A percentile compares a stretch with the other conserved stretches of the same genome.
Conservation (phyloP, 306 rosid species). For the Lathyrus aphaca region DNA sequence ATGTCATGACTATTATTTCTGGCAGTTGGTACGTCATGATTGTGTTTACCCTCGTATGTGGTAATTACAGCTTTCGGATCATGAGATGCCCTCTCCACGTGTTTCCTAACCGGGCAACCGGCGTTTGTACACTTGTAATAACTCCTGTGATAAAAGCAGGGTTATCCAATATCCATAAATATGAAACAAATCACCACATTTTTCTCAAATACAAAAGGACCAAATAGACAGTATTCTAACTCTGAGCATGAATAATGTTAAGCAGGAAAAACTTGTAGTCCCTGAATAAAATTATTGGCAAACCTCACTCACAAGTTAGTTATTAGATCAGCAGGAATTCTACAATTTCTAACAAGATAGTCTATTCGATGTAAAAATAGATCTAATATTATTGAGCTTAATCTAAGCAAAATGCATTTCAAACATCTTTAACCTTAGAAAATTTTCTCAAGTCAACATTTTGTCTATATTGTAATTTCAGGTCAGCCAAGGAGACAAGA, state of each 20-base stretch:
- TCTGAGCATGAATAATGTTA: neutral
- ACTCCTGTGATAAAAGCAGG: constrained; percentile 67
- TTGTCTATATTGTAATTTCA: neutral
- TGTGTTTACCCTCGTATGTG: constrained; percentile 95
- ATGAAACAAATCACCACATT: constrained; percentile 13
- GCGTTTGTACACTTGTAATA: constrained; percentile 95
- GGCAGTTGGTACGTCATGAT: constrained; percentile 95
- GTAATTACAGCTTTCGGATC: constrained; percentile 98
- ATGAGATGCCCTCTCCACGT: constrained; percentile 97
- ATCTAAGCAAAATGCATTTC: neutral
- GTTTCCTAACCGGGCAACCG: constrained; percentile 97
- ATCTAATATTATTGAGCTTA: neutral
- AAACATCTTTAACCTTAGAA: constrained; percentile 10
- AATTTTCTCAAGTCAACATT: neutral
- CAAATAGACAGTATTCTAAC: neutral
- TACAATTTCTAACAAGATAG: constrained; percentile 1
- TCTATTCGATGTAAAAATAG: constrained; percentile 5
- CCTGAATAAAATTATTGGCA: neutral
- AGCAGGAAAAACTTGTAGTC: neutral
- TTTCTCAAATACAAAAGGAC: constrained; percentile 14
- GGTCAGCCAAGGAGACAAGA: neutral
- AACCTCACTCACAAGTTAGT: neutral
- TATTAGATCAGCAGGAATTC: neutral
- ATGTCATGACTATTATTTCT: constrained; percentile 82
- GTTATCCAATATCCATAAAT: neutral